Conservation (phyloP, 2,329 filamentous ascomycete genomes). For the Pezicula carpinea region DNA sequence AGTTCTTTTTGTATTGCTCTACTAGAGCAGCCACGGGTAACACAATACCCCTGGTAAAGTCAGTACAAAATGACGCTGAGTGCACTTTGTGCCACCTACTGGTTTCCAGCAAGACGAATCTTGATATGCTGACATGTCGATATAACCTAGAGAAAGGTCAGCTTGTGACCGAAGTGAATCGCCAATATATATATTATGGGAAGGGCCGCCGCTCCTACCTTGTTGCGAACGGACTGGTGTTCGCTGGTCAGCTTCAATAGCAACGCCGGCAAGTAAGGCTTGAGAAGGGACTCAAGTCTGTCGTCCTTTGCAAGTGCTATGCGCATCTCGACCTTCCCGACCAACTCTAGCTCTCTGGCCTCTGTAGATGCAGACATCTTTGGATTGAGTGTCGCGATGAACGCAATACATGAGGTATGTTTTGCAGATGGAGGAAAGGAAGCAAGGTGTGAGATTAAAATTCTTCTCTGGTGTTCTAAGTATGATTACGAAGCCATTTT, state of each 20-base stretch:
- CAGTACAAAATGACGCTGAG: not conserved
- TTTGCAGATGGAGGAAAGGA: not conserved
- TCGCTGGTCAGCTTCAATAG: constrained; percentile 84
- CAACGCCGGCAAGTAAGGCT: constrained; percentile 74
- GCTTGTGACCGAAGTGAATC: constrained; percentile 7
- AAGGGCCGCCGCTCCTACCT: constrained; percentile 39
- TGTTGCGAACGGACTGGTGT: constrained; percentile 73
- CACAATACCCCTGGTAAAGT: constrained; percentile 46
- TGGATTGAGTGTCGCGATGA: constrained; percentile 1
- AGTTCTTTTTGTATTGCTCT: constrained; percentile 78
- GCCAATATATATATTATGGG: constrained; percentile 22
- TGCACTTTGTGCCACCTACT: constrained; percentile 23
- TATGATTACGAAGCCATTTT: constrained; percentile 1
- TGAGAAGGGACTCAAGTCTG: constrained; percentile 74
- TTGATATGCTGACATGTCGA: constrained; percentile 69
- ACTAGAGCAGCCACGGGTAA: constrained; percentile 81
- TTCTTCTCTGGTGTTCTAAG: not conserved
- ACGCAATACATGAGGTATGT: constrained; percentile 7
- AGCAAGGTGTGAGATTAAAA: not conserved
- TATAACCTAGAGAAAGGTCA: constrained; percentile 44
- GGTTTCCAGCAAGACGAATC: constrained; percentile 38
- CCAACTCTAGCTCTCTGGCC: constrained; percentile 64
- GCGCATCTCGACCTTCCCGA: constrained; percentile 76
- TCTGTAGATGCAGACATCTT: constrained; percentile 19
- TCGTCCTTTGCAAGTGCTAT: constrained; percentile 73